A percentile compares a stretch with the other conserved stretches of the same genome.
Conservation (phyloP, 2,329 filamentous ascomycete species). For the Exophiala viscosa region DNA sequence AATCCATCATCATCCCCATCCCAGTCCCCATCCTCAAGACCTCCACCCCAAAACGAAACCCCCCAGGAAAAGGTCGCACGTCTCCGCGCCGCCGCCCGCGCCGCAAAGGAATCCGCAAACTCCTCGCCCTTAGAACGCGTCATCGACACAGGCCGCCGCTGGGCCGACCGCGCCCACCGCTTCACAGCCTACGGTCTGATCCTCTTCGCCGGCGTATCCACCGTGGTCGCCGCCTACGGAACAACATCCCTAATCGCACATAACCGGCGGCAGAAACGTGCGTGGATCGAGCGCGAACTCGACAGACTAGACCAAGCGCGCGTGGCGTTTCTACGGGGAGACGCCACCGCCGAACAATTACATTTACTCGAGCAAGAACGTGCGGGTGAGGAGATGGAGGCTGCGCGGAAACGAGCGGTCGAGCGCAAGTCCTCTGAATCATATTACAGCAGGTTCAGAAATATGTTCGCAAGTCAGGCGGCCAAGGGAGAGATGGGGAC, state of each 20-base stretch:
- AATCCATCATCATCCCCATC: conserved; percentile 16
- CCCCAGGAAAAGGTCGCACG: conserved; percentile 67
- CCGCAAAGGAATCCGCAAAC: conserved; percentile 59
- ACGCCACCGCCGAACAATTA: conserved; percentile 40
- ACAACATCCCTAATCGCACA: conserved; percentile 64
- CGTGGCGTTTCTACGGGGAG: conserved; percentile 39
- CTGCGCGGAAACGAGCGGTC: conserved; percentile 40
- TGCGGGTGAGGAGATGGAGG: conserved; percentile 41
- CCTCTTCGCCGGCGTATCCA: conserved; percentile 56
- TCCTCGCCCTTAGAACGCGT: conserved; percentile 55
- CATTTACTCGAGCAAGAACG: conserved; percentile 45
- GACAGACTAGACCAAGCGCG: conserved; percentile 42
- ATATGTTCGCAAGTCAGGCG: conserved; percentile 12
- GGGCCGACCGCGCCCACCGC: conserved; percentile 60
- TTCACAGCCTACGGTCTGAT: conserved; percentile 59
- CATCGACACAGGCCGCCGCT: conserved; percentile 51
- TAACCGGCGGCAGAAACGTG: conserved; percentile 61
- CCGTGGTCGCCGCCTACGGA: conserved; percentile 60
- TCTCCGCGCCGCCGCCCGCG: conserved; percentile 63
- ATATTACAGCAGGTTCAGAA: conserved; percentile 25
- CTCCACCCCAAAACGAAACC: conserved; percentile 49
- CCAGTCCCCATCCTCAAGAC: conserved; percentile 12
- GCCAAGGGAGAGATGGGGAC: conserved; percentile 23
- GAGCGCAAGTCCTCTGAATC: conserved; percentile 37
- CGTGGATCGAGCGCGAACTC: conserved; percentile 55